Base-by-base conservation (phyloP, 371 early-diverging fungal genomes). In the Haplosporangium sp. region DNA sequence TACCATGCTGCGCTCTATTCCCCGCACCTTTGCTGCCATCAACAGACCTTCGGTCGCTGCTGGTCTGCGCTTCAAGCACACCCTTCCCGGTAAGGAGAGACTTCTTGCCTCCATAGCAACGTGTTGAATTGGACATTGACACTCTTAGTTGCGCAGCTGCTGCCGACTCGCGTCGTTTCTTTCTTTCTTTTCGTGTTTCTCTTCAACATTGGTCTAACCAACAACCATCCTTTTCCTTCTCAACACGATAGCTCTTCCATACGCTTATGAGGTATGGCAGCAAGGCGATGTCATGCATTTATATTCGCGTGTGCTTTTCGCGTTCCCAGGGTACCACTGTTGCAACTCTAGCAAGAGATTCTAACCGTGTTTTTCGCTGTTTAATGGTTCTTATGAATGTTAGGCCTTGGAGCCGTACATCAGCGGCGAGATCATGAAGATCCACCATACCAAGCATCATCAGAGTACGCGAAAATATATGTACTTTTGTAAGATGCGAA, bases 371-470 rank as follows among this genome's bases (percentile, higher is more conserved):
- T 36, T 5, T 43, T 54, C 21, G 21, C 23, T 14, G 29, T 41
- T 51, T 55, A 21, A 48, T 40, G 29, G n/a, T 42, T 29, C 47
- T 36, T 36, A 16, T 41, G 12, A 47, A 18, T 42, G 1, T 21
- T 84, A 94, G 88, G 98, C 93, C 59, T 90, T 98, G 73, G 98
- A 97, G 85, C 98, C 98, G 54, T 92, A 91, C 73, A 93, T 97
- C 82, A 94, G 91, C 47, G 89, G 90, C 59, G 95, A 99, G 81
- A 99, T 98, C 82, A 98, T 99, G 99, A 77, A 90, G 74, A 83
- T 96, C 60, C 99, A 99, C 83, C 97, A 99, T 85, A 57, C 86
- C 73, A 98, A 98, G 91, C 99, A 99, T 86, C 99, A 99, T 80
- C 93, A 94, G 68, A 63, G 79, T 77, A 67, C 10, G 72, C 54